Evolutionary conservation across 805 yeast genomes (phyloP).

Genomic region (Isabelozyma rhagii): DNA sequence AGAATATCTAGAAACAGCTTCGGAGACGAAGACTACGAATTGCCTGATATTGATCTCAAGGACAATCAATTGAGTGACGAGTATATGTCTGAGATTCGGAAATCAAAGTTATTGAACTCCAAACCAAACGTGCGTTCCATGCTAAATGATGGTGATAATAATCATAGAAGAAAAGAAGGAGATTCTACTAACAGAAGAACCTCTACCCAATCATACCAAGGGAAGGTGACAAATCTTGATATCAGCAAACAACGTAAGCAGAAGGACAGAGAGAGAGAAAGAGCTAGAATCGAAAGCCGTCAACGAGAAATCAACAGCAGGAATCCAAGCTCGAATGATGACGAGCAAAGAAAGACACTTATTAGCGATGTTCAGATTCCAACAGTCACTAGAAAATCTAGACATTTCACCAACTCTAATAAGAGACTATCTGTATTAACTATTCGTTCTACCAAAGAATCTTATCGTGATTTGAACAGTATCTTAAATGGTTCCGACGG

Average conservation of each 20-base stretch:
- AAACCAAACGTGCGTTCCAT: conserved; percentile 27
- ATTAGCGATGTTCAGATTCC: conserved; percentile 68
- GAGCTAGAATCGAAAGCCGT: background rate
- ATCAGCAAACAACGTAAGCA: conserved; percentile 6
- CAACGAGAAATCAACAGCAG: background rate
- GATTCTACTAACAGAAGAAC: conserved; percentile 1
- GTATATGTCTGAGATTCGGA: conserved; percentile 42
- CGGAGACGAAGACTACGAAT: conserved; percentile 20
- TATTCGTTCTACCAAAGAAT: conserved; percentile 63
- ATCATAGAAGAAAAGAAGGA: conserved; percentile 13
- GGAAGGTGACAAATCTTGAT: background rate
- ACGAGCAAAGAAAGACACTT: conserved; percentile 41
- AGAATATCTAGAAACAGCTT: conserved; percentile 14
- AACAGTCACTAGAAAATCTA: conserved; percentile 65
- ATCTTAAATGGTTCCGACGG: conserved; percentile 25
- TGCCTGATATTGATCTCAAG: conserved; percentile 36
- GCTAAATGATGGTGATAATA: conserved; percentile 3
- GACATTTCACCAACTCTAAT: conserved; percentile 56
- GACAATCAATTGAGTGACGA: conserved; percentile 39
- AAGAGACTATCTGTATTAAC: conserved; percentile 73
- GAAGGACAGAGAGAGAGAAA: conserved; percentile 7
- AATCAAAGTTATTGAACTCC: conserved; percentile 42
- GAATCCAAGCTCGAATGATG: conserved; percentile 4
- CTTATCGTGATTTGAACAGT: conserved; percentile 56
- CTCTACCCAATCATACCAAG: background rate